Percentiles rank a stretch among this genome's conserved stretches.
phyloP scores from a whole-genome alignment of 139 green algal genomes.

The Monoraphidium neglectum region DNA sequence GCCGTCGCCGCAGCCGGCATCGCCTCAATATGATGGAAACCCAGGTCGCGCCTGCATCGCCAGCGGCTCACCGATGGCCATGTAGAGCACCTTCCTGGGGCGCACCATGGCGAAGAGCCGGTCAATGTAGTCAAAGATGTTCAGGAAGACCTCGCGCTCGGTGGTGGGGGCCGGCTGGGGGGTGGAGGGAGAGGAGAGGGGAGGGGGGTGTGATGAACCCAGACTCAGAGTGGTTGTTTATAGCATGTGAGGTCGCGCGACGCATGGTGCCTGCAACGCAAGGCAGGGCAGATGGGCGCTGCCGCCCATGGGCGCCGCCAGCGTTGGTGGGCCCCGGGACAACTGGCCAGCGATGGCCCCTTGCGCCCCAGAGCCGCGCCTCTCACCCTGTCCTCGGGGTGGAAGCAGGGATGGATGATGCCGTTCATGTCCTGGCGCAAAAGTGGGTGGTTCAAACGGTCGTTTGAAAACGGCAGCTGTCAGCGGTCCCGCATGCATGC shows the following conservation, averaged over 20 bases:
- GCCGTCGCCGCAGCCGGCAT: no score
- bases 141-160: constrained; percentile 95
- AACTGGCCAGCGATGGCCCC: no score
- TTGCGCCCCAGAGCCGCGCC: no score
- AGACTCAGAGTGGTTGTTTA: not conserved
- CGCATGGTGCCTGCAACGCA: not conserved
- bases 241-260: not conserved
- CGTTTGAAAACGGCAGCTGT: no score
- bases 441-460: no score
- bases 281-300: not conserved
- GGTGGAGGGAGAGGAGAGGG: not conserved
- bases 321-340: no score
- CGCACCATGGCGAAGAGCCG: constrained; percentile 95
- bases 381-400: constrained; percentile 93
- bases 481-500: no score
- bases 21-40: no score
- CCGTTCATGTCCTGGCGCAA: constrained; percentile 97
- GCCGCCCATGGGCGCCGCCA: no score
- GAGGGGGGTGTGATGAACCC: not conserved
- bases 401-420: constrained; percentile 99
- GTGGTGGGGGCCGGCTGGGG: constrained; percentile 85
- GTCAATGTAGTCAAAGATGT: constrained; percentile 99
- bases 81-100: constrained; percentile 96
- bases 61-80: constrained; percentile 91
- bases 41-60: no score